Evolutionary conservation across 108 stramenopile genomes (phyloP), one percentile per base, ranked within the genome.

Genomic region (Skeletonema marinoi): DNA sequence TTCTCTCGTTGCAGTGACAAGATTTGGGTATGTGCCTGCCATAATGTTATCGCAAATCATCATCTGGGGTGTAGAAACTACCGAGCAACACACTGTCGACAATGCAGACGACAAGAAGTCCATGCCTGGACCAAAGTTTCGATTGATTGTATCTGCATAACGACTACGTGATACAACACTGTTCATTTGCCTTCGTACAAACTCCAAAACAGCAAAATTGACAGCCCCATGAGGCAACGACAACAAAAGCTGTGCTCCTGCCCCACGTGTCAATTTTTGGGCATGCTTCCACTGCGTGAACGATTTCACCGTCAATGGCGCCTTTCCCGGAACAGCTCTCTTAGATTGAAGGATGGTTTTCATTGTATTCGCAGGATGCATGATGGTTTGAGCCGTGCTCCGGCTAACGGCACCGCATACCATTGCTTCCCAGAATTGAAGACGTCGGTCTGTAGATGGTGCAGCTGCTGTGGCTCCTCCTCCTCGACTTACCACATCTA

Each of bases 31-130:
- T 41, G 90, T 93, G 25, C 98, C 98, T 6, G 96, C 96, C 98
- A 99, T 99, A 68, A 99, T 97, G 65, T 98, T 95, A 78, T 92
- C 89, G 19, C 80, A 81, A 36, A 99, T 92, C 93, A 99, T 97
- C 98, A 98, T 98, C 78, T 98, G 97, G 0, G 98, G 96, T 19
- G 96, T 96, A 13, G 88, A 88, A 19, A 97, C 93, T 7, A 97
- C 84, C 31, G 94, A 96, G 79, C 97, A 98, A 64, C 95, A 88
- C 13, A 98, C 77, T 6, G 98, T 99, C 14, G 94, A 89, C 42
- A 96, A 74, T 14, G 96, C 92, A 39, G 87, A 92, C n/a, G 94
- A 94, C 36, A 94, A 33, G 82, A 99, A 98, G 73, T 99, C 98
- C 71, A 98, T 84, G 14, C 85, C 94, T 5, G 97, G 88, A 31